Evolutionary conservation across 2,329 filamentous ascomycete species (phyloP), one percentile per base, ranked within the genome.

Genomic region (Phialocephala subalpina): DNA sequence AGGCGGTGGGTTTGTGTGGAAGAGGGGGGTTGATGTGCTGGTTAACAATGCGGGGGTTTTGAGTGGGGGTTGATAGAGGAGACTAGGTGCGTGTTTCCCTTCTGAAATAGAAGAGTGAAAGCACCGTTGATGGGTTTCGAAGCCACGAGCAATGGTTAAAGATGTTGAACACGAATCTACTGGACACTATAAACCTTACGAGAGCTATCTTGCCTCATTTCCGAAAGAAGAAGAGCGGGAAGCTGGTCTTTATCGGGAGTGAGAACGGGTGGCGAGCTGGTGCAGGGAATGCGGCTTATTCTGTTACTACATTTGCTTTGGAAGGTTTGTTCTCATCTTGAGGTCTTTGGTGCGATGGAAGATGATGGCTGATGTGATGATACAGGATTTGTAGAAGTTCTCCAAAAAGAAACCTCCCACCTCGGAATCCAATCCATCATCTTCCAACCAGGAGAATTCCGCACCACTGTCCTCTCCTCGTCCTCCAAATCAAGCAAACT

Each of bases 81-180:
- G 18, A 52, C 70, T 0, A 62, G 47, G 75, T 77, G 68, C 47
- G 62, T 52, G 2, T 14, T 61, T 45, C 33, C 12, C 11, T 8
- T 35, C 3, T 5, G 29, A 9, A 5, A 5, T 33, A 33, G 29
- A 9, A 33, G 29, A 4, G 9, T 33, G 29, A 9, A 9, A 9
- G n/a, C n/a, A n/a, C n/a, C 9, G 29, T 9, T 33, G 29, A 33
- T 33, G 29, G 9, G 29, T 33, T 33, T 4, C 9, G 4, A 2
- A 70, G 65, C 2, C 59, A 58, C 12, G 70, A 71, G 47, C 27
- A 60, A 1, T 67, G 35, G 18, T 12, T 66, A 6, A 16, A 42
- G 5, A 62, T 69, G 35, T 86, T 85, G 73, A 79, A 83, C 72
- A 85, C 84, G 29, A 87, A 88, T 64, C 82, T 87, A 45, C 83